Conservation (phyloP, 2,329 filamentous ascomycete species). For the Pseudopyrenochaeta lycopersici region DNA sequence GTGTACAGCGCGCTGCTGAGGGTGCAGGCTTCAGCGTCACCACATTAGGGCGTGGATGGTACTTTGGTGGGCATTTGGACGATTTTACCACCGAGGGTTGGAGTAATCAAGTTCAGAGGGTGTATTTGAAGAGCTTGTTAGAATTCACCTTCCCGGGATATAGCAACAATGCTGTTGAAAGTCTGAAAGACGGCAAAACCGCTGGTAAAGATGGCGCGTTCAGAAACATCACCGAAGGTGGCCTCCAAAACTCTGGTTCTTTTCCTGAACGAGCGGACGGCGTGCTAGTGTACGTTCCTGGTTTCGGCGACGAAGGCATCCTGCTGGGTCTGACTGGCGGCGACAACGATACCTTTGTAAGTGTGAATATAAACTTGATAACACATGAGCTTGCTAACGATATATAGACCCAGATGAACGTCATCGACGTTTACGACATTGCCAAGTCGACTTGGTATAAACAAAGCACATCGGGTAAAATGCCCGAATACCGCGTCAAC, state of each 20-base stretch:
- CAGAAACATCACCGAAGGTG: conserved; percentile 77
- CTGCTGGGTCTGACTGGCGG: conserved; percentile 82
- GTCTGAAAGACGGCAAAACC: conserved; percentile 61
- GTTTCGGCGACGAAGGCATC: conserved; percentile 77
- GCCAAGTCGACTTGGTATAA: conserved; percentile 75
- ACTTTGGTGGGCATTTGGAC: conserved; percentile 81
- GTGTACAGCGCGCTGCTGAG: conserved; percentile 75
- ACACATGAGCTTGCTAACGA: conserved; percentile 10
- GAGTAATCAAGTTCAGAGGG: conserved; percentile 69
- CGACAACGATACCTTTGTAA: conserved; percentile 70
- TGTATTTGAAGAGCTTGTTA: conserved; percentile 77
- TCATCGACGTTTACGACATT: conserved; percentile 83
- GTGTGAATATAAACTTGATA: conserved; percentile 17
- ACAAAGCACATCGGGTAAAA: conserved; percentile 70
- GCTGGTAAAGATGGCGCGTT: conserved; percentile 71
- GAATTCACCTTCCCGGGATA: conserved; percentile 80
- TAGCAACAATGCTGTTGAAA: conserved; percentile 68
- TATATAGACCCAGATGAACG: conserved; percentile 69
- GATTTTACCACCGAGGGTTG: conserved; percentile 70
- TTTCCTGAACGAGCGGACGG: conserved; percentile 81
- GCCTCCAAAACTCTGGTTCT: conserved; percentile 70
- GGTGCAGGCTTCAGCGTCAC: conserved; percentile 76
- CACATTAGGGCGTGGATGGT: conserved; percentile 75
- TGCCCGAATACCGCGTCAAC: conserved; percentile 68
- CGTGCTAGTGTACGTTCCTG: conserved; percentile 77